These are phyloP conservation scores for Epichloe sp. DNA, from an alignment of 2,329 filamentous ascomycete species.

Conservation along the genomic window DNA sequence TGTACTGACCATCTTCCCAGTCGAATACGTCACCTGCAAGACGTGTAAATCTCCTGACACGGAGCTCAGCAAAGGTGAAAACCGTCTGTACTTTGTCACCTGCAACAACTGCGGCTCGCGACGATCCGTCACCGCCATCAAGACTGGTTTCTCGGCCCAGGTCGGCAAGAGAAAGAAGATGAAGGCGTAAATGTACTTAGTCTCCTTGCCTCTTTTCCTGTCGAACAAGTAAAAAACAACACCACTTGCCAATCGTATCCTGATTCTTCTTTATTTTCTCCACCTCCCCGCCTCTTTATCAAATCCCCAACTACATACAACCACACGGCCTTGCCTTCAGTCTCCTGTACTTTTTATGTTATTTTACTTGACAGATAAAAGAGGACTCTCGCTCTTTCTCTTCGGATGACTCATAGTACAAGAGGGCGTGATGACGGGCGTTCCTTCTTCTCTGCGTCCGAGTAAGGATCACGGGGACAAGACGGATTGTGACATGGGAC, in stretches of 20 bases:
- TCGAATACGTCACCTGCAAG: slow-evolving; percentile 98
- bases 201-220: not conserved
- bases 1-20: slow-evolving; percentile 22
- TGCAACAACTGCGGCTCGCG: slow-evolving; percentile 74
- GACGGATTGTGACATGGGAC: no score
- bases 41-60: slow-evolving; percentile 92
- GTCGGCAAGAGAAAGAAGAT: slow-evolving; percentile 97
- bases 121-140: slow-evolving; percentile 92
- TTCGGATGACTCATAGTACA: not conserved
- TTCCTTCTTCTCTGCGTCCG: no score
- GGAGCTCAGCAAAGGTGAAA: slow-evolving; percentile 96
- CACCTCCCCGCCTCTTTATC: not conserved
- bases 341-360: not conserved
- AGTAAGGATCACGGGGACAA: no score
- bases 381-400: not conserved
- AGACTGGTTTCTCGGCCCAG: slow-evolving; percentile 99
- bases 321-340: not conserved
- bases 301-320: not conserved
- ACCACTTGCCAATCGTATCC: not conserved
- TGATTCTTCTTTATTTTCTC: not conserved
- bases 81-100: slow-evolving; percentile 96
- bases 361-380: not conserved
- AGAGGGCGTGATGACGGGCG: no score
- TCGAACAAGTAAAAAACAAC: not conserved
- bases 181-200: slow-evolving; percentile 48